These are phyloP conservation scores for Jatropha podagrica DNA, from an alignment of 441 rosid species.

Conservation along the genomic window DNA sequence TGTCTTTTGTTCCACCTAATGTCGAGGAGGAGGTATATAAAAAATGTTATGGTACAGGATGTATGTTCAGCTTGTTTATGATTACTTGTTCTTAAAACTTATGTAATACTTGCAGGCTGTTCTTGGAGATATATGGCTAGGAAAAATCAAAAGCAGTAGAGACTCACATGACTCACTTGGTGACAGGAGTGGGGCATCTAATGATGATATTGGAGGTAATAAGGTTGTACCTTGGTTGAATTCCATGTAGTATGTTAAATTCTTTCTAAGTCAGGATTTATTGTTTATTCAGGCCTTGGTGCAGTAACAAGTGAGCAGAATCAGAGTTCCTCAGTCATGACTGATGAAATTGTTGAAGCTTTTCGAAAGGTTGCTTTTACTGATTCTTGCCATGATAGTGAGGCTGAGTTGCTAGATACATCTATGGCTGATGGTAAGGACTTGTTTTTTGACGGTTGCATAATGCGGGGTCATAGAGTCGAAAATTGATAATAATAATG, in stretches of 20 bases:
- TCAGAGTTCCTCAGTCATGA: background rate
- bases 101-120: constrained; percentile 40
- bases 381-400: constrained; percentile 9
- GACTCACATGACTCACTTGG: constrained; percentile 23
- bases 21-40: constrained; percentile 63
- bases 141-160: constrained; percentile 59
- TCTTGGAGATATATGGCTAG: constrained; percentile 66
- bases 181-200: constrained; percentile 40
- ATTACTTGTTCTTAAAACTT: background rate
- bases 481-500: background rate
- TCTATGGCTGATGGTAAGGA: constrained; percentile 13
- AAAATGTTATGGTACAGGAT: background rate
- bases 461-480: background rate
- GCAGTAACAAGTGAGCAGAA: constrained; percentile 6
- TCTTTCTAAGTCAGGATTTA: constrained; percentile 5
- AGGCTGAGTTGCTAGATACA: constrained; percentile 9
- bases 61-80: background rate
- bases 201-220: constrained; percentile 41
- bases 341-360: constrained; percentile 8
- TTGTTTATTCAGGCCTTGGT: constrained; percentile 9
- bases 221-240: background rate
- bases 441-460: background rate
- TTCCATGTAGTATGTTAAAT: background rate
- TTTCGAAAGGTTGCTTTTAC: constrained; percentile 10
- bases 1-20: constrained; percentile 78